phyloP scores from a whole-genome alignment of 1,139 yeast genomes.

The Casaregolazyma lundiana region DNA sequence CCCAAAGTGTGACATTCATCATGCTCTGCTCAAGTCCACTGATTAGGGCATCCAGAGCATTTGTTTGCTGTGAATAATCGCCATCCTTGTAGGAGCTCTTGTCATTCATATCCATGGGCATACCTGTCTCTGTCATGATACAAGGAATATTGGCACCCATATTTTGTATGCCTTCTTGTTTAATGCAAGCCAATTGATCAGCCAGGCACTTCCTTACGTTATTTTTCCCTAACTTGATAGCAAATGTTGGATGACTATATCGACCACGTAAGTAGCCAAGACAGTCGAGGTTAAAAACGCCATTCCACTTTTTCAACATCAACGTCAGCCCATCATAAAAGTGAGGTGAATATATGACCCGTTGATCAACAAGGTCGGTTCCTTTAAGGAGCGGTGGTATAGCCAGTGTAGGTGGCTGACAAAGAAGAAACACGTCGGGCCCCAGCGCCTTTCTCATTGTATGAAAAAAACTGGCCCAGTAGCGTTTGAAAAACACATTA shows the following conservation, averaged over 20 bases:
- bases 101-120: conserved; percentile 88
- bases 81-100: conserved; percentile 60
- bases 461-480: conserved; percentile 47
- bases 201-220: conserved; percentile 67
- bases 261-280: conserved; percentile 72
- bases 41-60: conserved; percentile 73
- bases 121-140: conserved; percentile 82
- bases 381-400: conserved; percentile 62
- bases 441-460: conserved; percentile 45
- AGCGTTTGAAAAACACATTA: conserved; percentile 57
- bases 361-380: conserved; percentile 54
- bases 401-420: conserved; percentile 83
- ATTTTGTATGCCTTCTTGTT: conserved; percentile 50
- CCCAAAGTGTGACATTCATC: conserved; percentile 75
- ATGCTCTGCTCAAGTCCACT: conserved; percentile 68
- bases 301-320: conserved; percentile 72
- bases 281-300: conserved; percentile 68
- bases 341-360: conserved; percentile 73
- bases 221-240: conserved; percentile 70
- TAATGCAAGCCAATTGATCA: conserved; percentile 60
- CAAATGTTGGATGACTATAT: conserved; percentile 66
- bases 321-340: conserved; percentile 86
- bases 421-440: conserved; percentile 49
- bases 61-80: conserved; percentile 61
- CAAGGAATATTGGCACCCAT: conserved; percentile 62